Percentiles rank a stretch among this genome's conserved stretches.
Conservation (phyloP, 768 basidiomycete genomes). For the Rhodocollybia butyracea region DNA sequence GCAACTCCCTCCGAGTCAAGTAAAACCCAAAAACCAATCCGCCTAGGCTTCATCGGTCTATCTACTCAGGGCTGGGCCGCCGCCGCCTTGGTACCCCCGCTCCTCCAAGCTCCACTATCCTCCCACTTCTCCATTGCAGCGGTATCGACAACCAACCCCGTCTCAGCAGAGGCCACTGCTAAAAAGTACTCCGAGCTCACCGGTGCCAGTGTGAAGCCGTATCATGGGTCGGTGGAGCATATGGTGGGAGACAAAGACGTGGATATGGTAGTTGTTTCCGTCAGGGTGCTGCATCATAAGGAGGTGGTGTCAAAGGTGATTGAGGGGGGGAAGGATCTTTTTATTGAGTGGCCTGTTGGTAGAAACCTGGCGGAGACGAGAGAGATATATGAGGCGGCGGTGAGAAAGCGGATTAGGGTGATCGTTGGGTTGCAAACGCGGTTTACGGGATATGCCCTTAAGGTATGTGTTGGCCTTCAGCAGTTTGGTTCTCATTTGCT, state of each 20-base stretch:
- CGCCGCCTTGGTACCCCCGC: slow-evolving; percentile 20
- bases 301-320: slow-evolving; percentile 27
- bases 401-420: slow-evolving; percentile 23
- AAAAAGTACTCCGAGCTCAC: slow-evolving; percentile 22
- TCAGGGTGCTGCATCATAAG: slow-evolving; percentile 30
- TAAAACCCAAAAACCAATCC: no score
- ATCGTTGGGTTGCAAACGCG: slow-evolving; percentile 37
- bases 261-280: slow-evolving; percentile 32
- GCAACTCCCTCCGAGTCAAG: no score
- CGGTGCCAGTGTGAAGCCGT: slow-evolving; percentile 23
- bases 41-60: slow-evolving; percentile 31
- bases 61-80: slow-evolving; percentile 31
- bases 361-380: slow-evolving; percentile 25
- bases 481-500: neutral
- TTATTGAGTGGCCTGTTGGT: slow-evolving; percentile 40
- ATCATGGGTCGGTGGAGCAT: slow-evolving; percentile 24
- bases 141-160: slow-evolving; percentile 29
- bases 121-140: slow-evolving; percentile 28
- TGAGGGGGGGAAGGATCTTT: slow-evolving; percentile 34
- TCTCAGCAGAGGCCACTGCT: slow-evolving; percentile 26
- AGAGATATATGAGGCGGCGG: slow-evolving; percentile 30
- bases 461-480: slow-evolving; percentile 25
- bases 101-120: slow-evolving; percentile 12
- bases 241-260: slow-evolving; percentile 34
- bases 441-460: slow-evolving; percentile 22